Conservation (phyloP, 2,329 filamentous ascomycete genomes). For the Lasiodiplodia sp. region DNA sequence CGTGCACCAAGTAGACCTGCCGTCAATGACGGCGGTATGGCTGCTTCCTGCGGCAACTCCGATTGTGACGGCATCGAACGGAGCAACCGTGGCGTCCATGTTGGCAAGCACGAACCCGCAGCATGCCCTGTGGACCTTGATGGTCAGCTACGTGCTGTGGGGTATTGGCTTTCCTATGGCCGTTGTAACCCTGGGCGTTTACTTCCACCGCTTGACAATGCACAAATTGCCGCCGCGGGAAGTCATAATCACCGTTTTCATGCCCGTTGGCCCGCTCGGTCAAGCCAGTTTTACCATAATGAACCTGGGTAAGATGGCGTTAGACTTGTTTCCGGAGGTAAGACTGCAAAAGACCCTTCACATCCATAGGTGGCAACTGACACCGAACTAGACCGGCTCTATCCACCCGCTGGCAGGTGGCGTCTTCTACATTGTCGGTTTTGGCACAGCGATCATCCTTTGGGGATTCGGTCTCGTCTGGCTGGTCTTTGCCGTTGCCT, state of each 20-base stretch:
- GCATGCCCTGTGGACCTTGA: slow-evolving; percentile 67
- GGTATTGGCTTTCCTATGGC: slow-evolving; percentile 69
- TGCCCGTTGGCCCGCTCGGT: slow-evolving; percentile 72
- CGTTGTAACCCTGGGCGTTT: slow-evolving; percentile 69
- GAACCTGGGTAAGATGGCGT: slow-evolving; percentile 55
- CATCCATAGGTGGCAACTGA: background rate
- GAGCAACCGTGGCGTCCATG: slow-evolving; percentile 68
- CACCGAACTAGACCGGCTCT: slow-evolving; percentile 33
- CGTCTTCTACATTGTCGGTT: slow-evolving; percentile 66
- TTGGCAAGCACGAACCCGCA: slow-evolving; percentile 57
- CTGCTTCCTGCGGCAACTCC: slow-evolving; percentile 72
- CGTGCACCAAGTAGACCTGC: slow-evolving; percentile 44
- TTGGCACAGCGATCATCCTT: slow-evolving; percentile 61
- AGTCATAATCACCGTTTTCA: slow-evolving; percentile 71
- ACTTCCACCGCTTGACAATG: slow-evolving; percentile 72
- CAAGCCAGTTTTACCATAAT: slow-evolving; percentile 70
- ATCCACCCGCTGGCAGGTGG: slow-evolving; percentile 56
- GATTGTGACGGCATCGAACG: slow-evolving; percentile 70
- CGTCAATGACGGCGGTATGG: slow-evolving; percentile 69
- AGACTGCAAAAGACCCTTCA: background rate
- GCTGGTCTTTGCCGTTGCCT: slow-evolving; percentile 62
- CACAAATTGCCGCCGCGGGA: slow-evolving; percentile 72
- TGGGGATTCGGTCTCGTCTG: slow-evolving; percentile 65
- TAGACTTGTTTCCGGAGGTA: slow-evolving; percentile 49
- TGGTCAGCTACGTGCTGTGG: slow-evolving; percentile 74